phyloP scores from a whole-genome alignment of 2,329 filamentous ascomycete genomes.

The Fusarium brachygibbosum region DNA sequence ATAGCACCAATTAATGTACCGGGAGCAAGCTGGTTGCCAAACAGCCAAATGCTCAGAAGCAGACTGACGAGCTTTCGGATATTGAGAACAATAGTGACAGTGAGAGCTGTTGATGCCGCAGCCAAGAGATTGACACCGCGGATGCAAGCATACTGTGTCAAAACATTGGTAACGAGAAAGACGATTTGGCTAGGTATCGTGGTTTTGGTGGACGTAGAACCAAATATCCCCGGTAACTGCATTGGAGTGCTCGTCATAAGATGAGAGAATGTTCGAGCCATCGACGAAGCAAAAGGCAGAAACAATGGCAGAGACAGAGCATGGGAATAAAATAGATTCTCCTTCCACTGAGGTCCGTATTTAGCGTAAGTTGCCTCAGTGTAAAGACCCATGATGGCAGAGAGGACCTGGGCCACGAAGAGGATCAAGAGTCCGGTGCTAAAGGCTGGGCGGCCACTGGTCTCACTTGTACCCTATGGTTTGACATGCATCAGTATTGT shows the following conservation, averaged over 20 bases:
- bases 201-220: slow-evolving; percentile 19
- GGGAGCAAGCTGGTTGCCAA: slow-evolving; percentile 83
- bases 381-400: slow-evolving; percentile 94
- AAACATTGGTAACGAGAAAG: slow-evolving; percentile 79
- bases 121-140: slow-evolving; percentile 95
- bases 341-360: slow-evolving; percentile 92
- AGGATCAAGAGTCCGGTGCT: slow-evolving; percentile 82
- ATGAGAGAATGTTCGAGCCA: slow-evolving; percentile 73
- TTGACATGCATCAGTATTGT: slow-evolving; percentile 3
- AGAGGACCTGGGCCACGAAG: slow-evolving; percentile 88
- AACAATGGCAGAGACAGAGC: slow-evolving; percentile 82
- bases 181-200: slow-evolving; percentile 76
- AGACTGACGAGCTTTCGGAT: slow-evolving; percentile 94
- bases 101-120: slow-evolving; percentile 88
- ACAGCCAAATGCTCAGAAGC: slow-evolving; percentile 91
- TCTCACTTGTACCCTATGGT: slow-evolving; percentile 37
- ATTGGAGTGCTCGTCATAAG: slow-evolving; percentile 75
- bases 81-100: slow-evolving; percentile 96
- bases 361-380: slow-evolving; percentile 89
- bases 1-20: slow-evolving; percentile 85
- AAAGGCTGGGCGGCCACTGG: slow-evolving; percentile 50
- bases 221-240: slow-evolving; percentile 44
- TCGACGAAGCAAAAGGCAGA: slow-evolving; percentile 75
- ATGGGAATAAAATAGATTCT: slow-evolving; percentile 95
- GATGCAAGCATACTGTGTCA: slow-evolving; percentile 96